Percentiles rank a stretch among this genome's conserved stretches.
Conservation (phyloP, 176 grass and related monocot species). For the Oryza rufipogon region DNA sequence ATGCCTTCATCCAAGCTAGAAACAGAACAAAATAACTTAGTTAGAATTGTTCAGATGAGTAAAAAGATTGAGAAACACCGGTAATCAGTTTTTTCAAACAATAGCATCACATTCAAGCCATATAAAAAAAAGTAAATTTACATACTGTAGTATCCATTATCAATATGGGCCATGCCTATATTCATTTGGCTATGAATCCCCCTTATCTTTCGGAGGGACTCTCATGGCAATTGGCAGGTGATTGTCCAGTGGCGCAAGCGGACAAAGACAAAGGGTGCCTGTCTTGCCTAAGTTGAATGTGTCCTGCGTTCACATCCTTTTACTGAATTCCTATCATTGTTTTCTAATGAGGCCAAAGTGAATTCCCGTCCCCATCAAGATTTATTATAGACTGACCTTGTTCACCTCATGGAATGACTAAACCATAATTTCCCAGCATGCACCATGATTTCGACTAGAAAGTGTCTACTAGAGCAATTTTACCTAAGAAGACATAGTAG, state of each 20-base stretch:
- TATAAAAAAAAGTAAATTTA: not conserved
- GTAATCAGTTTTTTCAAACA: not conserved
- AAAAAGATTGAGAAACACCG: not conserved
- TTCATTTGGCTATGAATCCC: not conserved
- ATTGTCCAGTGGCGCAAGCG: not conserved
- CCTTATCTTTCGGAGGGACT: conserved; percentile 5
- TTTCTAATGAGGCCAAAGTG: not conserved
- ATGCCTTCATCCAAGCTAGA: conserved; percentile 87
- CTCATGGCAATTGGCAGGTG: not conserved
- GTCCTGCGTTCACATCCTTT: not conserved
- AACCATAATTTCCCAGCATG: conserved; percentile 10
- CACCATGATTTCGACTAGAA: not conserved
- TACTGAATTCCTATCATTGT: conserved; percentile 27
- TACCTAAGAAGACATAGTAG: not conserved
- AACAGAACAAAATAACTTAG: not conserved
- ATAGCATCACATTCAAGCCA: not conserved
- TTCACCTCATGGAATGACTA: not conserved
- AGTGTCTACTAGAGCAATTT: not conserved
- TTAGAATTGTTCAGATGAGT: not conserved
- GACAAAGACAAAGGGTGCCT: conserved; percentile 14
- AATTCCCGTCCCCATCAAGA: conserved; percentile 15
- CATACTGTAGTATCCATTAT: not conserved
- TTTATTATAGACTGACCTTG: not conserved
- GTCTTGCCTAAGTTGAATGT: conserved; percentile 26
- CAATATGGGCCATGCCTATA: not conserved